Evolutionary conservation across 2,329 filamentous ascomycete genomes (phyloP), one percentile per base, ranked within the genome.

Genomic region (Microdochium trichocladiopsis): DNA sequence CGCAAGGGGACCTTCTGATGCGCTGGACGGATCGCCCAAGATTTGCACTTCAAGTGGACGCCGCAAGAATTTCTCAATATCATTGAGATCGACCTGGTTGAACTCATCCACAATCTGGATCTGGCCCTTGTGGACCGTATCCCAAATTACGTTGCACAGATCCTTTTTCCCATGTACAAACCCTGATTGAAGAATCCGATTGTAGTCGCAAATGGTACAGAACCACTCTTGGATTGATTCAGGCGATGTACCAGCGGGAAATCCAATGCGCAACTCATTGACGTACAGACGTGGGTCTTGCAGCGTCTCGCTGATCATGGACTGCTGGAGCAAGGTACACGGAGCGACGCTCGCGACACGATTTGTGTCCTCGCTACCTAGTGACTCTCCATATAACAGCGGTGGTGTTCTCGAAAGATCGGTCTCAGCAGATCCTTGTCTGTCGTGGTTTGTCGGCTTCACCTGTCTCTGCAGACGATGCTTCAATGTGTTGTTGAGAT

Each of bases 291-390:
- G 69, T 2, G 74, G 57, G 54, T 84, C 73, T 18, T 72, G 74
- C 2, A 75, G 67, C 1, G 89, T 92, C 69, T 95, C 90, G 0
- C 81, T 75, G 16, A 96, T 74, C 90, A 96, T 95, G 2, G 89
- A 84, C 18, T 78, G 72, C 60, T 96, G 92, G 10, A 94, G 73
- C 14, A 84, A 78, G 3, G 85, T 92, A 64, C 89, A 94, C 4
- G 77, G 77, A 18, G 77, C 63, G n/a, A 84, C 60, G 23, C 71
- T 66, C 31, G 75, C 68, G 10, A 74, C 56, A 2, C 66, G 52
- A 2, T 60, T 55, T 9, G 57, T 37, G 8, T 66, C 53, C 11
- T 9, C 5, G 6, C 9, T 8, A 21, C 22, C 41, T 8, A 45
- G 41, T 14, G 14, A 31, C 12, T 18, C 41, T 8, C 22, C 6